Percentiles rank a stretch among this genome's conserved stretches.
These are phyloP conservation scores for Acer campestre DNA, from an alignment of 345 rosid genomes.

Conservation along the genomic window DNA sequence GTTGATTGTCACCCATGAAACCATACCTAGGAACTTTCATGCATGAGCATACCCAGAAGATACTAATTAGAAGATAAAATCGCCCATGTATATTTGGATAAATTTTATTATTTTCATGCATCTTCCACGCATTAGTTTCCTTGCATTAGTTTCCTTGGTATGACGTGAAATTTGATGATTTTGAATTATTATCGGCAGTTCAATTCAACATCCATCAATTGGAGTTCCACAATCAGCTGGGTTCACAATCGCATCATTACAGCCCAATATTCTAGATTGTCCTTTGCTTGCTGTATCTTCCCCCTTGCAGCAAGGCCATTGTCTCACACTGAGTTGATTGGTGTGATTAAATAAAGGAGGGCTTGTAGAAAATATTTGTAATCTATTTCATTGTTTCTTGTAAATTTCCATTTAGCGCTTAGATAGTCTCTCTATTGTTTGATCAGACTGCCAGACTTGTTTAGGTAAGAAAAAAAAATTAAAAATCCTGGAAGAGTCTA, in stretches of 20 bases:
- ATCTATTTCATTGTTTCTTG: constrained; percentile 33
- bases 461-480: not conserved
- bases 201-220: constrained; percentile 62
- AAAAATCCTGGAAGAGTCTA: constrained; percentile 19
- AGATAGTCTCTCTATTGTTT: constrained; percentile 23
- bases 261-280: constrained; percentile 65
- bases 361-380: constrained; percentile 31
- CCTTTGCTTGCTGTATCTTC: constrained; percentile 66
- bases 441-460: constrained; percentile 5
- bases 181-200: constrained; percentile 38
- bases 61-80: not conserved
- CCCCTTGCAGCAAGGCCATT: constrained; percentile 54
- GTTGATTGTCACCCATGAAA: not conserved
- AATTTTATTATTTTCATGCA: not conserved
- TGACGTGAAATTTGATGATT: constrained; percentile 1
- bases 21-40: not conserved
- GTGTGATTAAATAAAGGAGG: constrained; percentile 18
- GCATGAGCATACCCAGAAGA: not conserved
- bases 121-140: not conserved
- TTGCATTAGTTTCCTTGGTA: not conserved
- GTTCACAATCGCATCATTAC: constrained; percentile 57
- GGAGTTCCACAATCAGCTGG: constrained; percentile 75
- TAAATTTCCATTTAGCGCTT: constrained; percentile 25
- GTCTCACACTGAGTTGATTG: constrained; percentile 37
- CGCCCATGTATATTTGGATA: not conserved